A percentile compares a stretch with the other conserved stretches of the same genome.
phyloP scores from a whole-genome alignment of 768 basidiomycete genomes.

The Tulasnella calospora region DNA sequence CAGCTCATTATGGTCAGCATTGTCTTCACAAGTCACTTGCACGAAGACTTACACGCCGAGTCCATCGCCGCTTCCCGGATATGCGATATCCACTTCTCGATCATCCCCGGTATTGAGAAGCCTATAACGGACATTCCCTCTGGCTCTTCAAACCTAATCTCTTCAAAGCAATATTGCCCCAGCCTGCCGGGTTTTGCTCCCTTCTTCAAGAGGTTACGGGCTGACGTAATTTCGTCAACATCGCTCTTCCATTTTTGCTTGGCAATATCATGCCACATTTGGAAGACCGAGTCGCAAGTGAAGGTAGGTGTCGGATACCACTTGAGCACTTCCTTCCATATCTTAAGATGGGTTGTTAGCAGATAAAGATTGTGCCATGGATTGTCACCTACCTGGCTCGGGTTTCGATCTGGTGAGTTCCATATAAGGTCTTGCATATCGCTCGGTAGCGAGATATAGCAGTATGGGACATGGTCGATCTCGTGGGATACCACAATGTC shows the following conservation, averaged over 20 bases:
- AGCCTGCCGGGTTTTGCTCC: background rate
- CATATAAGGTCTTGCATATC: constrained; percentile 27
- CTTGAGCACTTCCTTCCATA: background rate
- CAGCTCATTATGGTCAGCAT: too few relatives aligned
- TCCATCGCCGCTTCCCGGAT: constrained; percentile 36
- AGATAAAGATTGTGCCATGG: background rate
- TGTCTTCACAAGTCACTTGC: background rate
- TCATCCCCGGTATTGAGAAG: constrained; percentile 33
- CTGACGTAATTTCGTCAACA: background rate
- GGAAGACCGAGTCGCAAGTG: background rate
- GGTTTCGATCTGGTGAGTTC: constrained; percentile 15
- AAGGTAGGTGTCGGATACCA: background rate
- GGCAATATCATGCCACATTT: constrained; percentile 30
- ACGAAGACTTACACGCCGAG: constrained; percentile 34
- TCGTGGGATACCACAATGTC: constrained; percentile 29
- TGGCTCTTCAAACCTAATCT: background rate
- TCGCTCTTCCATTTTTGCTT: background rate
- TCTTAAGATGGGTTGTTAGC: background rate
- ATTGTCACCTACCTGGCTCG: constrained; percentile 29
- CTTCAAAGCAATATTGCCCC: background rate
- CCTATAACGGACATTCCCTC: constrained; percentile 28
- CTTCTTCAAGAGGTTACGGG: background rate
- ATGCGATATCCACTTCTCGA: constrained; percentile 31
- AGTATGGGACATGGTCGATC: constrained; percentile 33
- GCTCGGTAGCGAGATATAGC: constrained; percentile 30